These are phyloP conservation scores for Aureobasidium sp. DNA, from an alignment of 2,329 filamentous ascomycete genomes.

Conservation along the genomic window DNA sequence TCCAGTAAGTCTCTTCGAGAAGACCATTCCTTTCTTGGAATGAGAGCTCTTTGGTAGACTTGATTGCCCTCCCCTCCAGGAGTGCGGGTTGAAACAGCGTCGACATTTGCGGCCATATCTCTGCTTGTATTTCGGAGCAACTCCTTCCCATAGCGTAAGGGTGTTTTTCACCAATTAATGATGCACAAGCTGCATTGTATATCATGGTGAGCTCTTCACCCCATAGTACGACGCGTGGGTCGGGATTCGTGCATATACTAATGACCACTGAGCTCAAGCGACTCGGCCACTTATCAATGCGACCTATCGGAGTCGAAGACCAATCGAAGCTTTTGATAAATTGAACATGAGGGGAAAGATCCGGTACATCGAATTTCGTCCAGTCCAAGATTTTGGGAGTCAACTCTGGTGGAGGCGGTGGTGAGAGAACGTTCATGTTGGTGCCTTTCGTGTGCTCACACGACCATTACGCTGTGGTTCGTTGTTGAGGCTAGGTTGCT, in stretches of 20 bases:
- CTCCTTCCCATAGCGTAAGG: slow-evolving; percentile 19
- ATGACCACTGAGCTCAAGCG: slow-evolving; percentile 22
- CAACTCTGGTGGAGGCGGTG: background rate
- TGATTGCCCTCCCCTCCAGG: slow-evolving; percentile 18
- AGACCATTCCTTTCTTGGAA: slow-evolving; percentile 23
- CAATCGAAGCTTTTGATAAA: slow-evolving; percentile 26
- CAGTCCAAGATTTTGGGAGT: slow-evolving; percentile 21
- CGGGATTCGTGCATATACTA: slow-evolving; percentile 25
- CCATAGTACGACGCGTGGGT: slow-evolving; percentile 25
- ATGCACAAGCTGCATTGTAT: slow-evolving; percentile 30
- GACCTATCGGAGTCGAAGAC: slow-evolving; percentile 24
- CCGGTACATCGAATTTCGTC: slow-evolving; percentile 22
- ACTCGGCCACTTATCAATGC: slow-evolving; percentile 24
- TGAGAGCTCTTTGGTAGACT: slow-evolving; percentile 20
- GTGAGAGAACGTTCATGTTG: background rate
- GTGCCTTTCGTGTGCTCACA: background rate
- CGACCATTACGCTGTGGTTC: background rate
- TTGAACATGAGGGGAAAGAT: slow-evolving; percentile 21
- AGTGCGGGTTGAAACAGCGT: slow-evolving; percentile 20
- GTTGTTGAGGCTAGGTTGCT: background rate
- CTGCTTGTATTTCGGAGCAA: slow-evolving; percentile 11
- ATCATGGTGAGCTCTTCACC: slow-evolving; percentile 26
- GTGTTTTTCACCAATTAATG: slow-evolving; percentile 27
- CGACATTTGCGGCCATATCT: slow-evolving; percentile 15
- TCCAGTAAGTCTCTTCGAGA: slow-evolving; percentile 26